Percentiles rank a stretch among this genome's conserved stretches.
Conservation (phyloP, 306 rosid genomes). For the Aeschynomene evenia region DNA sequence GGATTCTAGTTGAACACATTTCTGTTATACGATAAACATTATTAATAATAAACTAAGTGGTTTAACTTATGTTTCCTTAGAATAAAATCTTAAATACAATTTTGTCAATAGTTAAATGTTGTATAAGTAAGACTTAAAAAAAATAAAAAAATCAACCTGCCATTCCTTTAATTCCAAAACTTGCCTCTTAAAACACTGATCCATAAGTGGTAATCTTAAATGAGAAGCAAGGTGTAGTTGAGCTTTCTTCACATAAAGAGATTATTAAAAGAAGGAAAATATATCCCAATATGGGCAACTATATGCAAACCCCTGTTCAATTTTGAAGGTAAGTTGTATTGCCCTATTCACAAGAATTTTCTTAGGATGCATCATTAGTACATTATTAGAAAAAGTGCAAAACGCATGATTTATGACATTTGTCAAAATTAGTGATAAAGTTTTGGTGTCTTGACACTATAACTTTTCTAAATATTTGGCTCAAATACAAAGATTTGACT, state of each 20-base stretch:
- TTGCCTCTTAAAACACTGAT: neutral
- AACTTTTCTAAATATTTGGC: neutral
- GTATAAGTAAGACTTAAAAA: too few species aligned
- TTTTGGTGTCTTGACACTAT: neutral
- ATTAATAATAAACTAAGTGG: neutral
- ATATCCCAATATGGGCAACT: slow-evolving; percentile 11
- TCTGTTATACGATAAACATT: too few species aligned
- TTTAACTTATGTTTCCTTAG: neutral
- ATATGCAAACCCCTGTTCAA: slow-evolving; percentile 2
- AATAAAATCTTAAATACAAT: too few species aligned
- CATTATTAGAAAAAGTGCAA: neutral
- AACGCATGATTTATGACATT: neutral
- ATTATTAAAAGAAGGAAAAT: slow-evolving; percentile 18
- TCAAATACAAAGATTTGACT: neutral
- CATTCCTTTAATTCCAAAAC: neutral
- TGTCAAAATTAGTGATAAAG: neutral
- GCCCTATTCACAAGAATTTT: neutral
- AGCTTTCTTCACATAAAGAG: slow-evolving; percentile 24
- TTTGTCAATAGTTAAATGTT: neutral
- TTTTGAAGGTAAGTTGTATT: slow-evolving; percentile 12
- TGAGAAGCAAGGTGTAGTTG: slow-evolving; percentile 26
- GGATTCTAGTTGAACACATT: too few species aligned
- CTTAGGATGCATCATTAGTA: neutral
- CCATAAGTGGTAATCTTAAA: slow-evolving; percentile 23
- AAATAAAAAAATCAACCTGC: neutral